phyloP scores from a whole-genome alignment of 2,329 filamentous ascomycete species.

The Chaetomiaceae sp. region DNA sequence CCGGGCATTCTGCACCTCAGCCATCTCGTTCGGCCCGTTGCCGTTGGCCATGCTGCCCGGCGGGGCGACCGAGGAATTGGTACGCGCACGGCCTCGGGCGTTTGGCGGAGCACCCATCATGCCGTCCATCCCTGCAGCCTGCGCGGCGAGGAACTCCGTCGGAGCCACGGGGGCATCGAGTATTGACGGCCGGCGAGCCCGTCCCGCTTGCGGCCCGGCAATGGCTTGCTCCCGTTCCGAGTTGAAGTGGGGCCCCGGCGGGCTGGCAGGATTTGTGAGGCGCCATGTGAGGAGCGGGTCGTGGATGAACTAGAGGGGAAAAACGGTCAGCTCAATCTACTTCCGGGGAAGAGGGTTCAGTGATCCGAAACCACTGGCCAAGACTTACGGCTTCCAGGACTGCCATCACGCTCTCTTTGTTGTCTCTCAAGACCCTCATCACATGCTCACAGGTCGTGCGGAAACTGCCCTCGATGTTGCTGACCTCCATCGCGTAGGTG shows the following conservation, averaged over 20 bases:
- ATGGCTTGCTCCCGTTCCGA: conserved; percentile 56
- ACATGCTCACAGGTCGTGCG: conserved; percentile 97
- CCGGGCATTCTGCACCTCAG: conserved; percentile 86
- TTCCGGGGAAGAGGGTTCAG: neutral
- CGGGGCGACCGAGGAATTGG: conserved; percentile 51
- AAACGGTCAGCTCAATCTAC: neutral
- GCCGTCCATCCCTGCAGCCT: conserved; percentile 31
- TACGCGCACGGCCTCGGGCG: conserved; percentile 51
- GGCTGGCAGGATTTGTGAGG: conserved; percentile 62
- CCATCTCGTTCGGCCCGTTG: conserved; percentile 43
- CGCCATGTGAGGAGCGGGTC: conserved; percentile 99
- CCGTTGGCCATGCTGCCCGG: conserved; percentile 33
- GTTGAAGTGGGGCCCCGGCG: conserved; percentile 62
- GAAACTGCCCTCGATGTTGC: conserved; percentile 98
- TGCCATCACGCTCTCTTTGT: conserved; percentile 98
- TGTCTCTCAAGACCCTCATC: conserved; percentile 92
- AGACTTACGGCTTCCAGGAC: conserved; percentile 88
- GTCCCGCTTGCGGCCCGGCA: conserved; percentile 42
- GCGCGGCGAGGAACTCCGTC: conserved; percentile 52
- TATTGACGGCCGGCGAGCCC: conserved; percentile 64
- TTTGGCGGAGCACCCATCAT: conserved; percentile 45
- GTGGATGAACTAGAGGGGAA: conserved; percentile 75
- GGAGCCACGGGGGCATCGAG: conserved; percentile 60
- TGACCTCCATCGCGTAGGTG: conserved; percentile 99
- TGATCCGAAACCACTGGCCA: neutral